A percentile compares a stretch with the other conserved stretches of the same genome.
Evolutionary conservation across 2,329 filamentous ascomycete genomes (phyloP).

Genomic region (Colletotrichum sp.): DNA sequence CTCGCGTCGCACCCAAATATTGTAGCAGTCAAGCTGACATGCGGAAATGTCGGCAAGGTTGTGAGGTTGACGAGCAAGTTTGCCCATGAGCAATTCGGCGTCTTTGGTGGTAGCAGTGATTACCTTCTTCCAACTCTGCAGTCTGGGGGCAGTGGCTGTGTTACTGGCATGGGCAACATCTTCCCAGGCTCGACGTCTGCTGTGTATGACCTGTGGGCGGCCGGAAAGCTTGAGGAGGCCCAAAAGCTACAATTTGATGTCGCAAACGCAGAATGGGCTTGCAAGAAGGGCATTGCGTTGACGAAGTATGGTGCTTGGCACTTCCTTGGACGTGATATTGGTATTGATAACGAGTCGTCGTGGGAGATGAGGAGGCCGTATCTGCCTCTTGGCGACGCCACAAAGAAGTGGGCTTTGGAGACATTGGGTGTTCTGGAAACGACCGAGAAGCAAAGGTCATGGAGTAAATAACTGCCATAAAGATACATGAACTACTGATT

Average conservation of each 20-base stretch:
- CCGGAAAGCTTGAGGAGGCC: constrained; percentile 41
- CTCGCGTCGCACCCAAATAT: constrained; percentile 66
- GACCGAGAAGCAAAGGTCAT: constrained; percentile 30
- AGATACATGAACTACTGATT: neutral
- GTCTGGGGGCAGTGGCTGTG: constrained; percentile 45
- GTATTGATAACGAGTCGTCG: constrained; percentile 35
- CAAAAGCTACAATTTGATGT: constrained; percentile 44
- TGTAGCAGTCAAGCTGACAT: constrained; percentile 57
- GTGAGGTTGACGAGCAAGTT: constrained; percentile 46
- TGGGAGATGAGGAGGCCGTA: constrained; percentile 52
- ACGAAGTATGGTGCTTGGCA: constrained; percentile 52
- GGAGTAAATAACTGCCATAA: neutral
- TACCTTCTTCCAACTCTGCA: constrained; percentile 45
- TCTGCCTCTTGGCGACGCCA: constrained; percentile 37
- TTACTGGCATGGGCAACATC: constrained; percentile 51
- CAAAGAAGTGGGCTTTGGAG: constrained; percentile 47
- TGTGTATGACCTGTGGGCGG: constrained; percentile 45
- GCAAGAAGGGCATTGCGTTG: constrained; percentile 51
- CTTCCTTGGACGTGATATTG: constrained; percentile 43
- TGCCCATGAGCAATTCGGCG: constrained; percentile 42
- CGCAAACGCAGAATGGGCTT: constrained; percentile 54
- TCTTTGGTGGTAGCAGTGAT: constrained; percentile 49
- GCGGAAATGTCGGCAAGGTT: constrained; percentile 66
- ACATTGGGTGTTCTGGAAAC: constrained; percentile 42
- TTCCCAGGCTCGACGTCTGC: constrained; percentile 47